Percentiles rank a stretch among this genome's conserved stretches.
phyloP scores from a whole-genome alignment of 2,329 filamentous ascomycete species.

The Beauveria sp. region DNA sequence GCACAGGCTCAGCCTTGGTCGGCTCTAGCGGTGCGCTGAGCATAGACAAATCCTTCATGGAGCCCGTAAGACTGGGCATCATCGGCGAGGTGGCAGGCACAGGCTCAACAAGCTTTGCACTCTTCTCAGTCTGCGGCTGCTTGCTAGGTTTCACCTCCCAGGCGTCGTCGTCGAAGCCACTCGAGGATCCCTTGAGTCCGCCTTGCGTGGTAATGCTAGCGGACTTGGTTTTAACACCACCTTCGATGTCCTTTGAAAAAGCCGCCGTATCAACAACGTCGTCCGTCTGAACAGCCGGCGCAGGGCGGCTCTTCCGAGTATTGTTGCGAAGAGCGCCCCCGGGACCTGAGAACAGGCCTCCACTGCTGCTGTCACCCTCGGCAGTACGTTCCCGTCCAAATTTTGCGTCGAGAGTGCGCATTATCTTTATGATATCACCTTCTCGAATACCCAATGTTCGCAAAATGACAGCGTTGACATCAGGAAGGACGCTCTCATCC shows the following conservation, averaged over 20 bases:
- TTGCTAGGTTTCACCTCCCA: conserved; percentile 90
- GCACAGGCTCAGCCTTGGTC: conserved; percentile 29
- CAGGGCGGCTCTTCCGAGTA: conserved; percentile 82
- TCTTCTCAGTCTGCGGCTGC: conserved; percentile 29
- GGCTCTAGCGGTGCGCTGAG: conserved; percentile 46
- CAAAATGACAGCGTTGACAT: conserved; percentile 76
- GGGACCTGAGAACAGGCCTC: conserved; percentile 82
- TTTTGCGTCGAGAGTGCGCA: conserved; percentile 78
- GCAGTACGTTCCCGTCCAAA: conserved; percentile 53
- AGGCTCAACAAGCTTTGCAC: conserved; percentile 8
- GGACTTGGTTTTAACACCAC: conserved; percentile 17
- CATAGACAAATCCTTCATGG: conserved; percentile 52
- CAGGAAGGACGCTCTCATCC: conserved; percentile 86
- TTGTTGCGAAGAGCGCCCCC: conserved; percentile 91
- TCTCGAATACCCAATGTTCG: conserved; percentile 89
- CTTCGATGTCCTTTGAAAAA: conserved; percentile 55
- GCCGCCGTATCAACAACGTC: conserved; percentile 84
- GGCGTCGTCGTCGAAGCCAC: conserved; percentile 90
- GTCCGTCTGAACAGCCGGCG: conserved; percentile 76
- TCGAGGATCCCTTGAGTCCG: conserved; percentile 22
- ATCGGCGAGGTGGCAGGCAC: conserved; percentile 27
- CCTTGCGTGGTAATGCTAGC: conserved; percentile 16
- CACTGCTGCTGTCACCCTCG: conserved; percentile 50
- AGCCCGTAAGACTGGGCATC: conserved; percentile 55
- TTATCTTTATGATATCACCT: conserved; percentile 92